Percentiles rank a stretch among this genome's conserved stretches.
Conservation (phyloP, 805 yeast species). For the Torulaspora delbrueckii region DNA sequence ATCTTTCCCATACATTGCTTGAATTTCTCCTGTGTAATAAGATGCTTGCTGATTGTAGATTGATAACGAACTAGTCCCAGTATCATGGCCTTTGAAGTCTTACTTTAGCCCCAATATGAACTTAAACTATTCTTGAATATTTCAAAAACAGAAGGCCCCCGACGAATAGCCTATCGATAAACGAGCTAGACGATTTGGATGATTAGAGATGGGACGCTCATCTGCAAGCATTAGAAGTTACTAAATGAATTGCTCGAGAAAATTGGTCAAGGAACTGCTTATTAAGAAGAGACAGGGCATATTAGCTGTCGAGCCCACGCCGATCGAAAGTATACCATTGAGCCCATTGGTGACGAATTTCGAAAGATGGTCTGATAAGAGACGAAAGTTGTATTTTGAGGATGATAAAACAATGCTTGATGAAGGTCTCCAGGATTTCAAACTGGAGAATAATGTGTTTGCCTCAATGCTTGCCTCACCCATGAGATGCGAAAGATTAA, state of each 20-base stretch:
- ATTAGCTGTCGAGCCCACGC: background rate
- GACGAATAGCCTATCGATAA: background rate
- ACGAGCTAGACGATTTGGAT: background rate
- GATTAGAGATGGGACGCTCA: background rate
- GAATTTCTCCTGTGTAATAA: constrained; percentile 26
- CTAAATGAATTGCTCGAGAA: background rate
- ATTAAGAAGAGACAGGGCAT: background rate
- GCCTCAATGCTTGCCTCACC: constrained; percentile 42
- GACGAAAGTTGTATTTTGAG: constrained; percentile 18
- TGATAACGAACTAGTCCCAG: constrained; percentile 11
- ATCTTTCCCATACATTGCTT: constrained; percentile 43
- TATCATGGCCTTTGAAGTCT: constrained; percentile 1
- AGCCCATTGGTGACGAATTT: constrained; percentile 32
- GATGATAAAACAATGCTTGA: background rate
- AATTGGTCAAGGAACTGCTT: constrained; percentile 1
- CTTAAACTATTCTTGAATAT: background rate
- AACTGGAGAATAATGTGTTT: constrained; percentile 35
- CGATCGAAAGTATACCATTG: constrained; percentile 1
- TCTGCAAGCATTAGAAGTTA: background rate
- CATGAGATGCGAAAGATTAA: constrained; percentile 38
- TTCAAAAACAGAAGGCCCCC: background rate
- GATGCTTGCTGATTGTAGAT: constrained; percentile 14
- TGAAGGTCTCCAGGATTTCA: constrained; percentile 7
- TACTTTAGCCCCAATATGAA: background rate
- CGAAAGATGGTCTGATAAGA: constrained; percentile 36